Evolutionary conservation across 164 flowering plant genomes (phyloP).

Genomic region (Akebia trifoliata): DNA sequence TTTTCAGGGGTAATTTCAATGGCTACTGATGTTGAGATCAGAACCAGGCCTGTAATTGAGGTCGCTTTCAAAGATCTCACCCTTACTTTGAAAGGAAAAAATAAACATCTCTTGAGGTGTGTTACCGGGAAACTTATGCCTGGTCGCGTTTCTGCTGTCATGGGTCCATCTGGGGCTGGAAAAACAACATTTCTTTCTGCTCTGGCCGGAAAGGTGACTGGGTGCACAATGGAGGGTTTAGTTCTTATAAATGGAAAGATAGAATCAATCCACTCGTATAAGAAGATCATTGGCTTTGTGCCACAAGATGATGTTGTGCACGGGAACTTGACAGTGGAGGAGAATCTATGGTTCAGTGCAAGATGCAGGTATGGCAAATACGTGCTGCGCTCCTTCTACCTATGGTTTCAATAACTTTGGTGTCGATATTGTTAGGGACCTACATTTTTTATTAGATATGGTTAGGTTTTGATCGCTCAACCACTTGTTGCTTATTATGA

Average conservation of each 20-base stretch:
- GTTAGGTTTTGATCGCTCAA: too few species aligned
- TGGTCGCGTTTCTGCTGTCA: conserved; percentile 93
- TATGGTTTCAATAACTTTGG: background rate
- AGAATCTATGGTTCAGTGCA: conserved; percentile 96
- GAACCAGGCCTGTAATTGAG: conserved; percentile 75
- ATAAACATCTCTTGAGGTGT: conserved; percentile 71
- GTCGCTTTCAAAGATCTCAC: conserved; percentile 93
- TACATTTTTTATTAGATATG: too few species aligned
- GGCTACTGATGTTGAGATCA: conserved; percentile 73
- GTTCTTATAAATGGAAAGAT: conserved; percentile 79
- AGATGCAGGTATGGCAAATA: conserved; percentile 66
- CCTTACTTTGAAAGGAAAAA: conserved; percentile 74
- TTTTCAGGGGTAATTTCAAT: conserved; percentile 90
- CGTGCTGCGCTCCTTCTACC: background rate
- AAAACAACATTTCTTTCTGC: conserved; percentile 98
- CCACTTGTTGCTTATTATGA: too few species aligned
- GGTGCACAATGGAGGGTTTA: conserved; percentile 60
- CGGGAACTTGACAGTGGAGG: conserved; percentile 97
- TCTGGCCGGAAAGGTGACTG: conserved; percentile 72
- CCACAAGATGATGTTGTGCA: conserved; percentile 99
- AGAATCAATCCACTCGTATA: conserved; percentile 77
- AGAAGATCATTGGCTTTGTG: conserved; percentile 93
- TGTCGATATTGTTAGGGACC: too few species aligned
- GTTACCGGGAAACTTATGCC: conserved; percentile 89
- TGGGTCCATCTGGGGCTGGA: conserved; percentile 99